A percentile compares a stretch with the other conserved stretches of the same genome.
These are phyloP conservation scores for Tolypocladium nubicola DNA, from an alignment of 2,329 filamentous ascomycete species.

Conservation along the genomic window DNA sequence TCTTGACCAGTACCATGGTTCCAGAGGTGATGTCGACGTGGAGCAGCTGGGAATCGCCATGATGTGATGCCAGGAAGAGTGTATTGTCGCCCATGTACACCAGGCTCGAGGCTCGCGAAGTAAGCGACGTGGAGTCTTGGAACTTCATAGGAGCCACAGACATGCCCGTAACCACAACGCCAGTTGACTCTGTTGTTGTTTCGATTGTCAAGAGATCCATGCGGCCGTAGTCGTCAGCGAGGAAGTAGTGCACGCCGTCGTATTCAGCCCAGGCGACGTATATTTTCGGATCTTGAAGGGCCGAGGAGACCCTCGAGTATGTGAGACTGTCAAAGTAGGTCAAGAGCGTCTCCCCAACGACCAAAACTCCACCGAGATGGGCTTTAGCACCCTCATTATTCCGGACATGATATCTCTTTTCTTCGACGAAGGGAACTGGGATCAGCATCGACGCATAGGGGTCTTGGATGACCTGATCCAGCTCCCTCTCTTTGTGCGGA, in stretches of 20 bases:
- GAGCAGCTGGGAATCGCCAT: constrained; percentile 83
- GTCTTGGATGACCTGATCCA: constrained; percentile 42
- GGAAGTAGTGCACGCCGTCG: constrained; percentile 70
- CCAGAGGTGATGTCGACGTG: constrained; percentile 34
- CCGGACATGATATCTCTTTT: constrained; percentile 50
- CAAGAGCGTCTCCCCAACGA: constrained; percentile 71
- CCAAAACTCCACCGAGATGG: constrained; percentile 59
- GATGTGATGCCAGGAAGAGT: constrained; percentile 83
- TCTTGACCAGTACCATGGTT: constrained; percentile 58
- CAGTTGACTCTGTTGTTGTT: constrained; percentile 51
- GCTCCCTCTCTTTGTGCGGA: constrained; percentile 41
- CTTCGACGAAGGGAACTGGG: constrained; percentile 46
- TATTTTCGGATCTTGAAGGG: constrained; percentile 64
- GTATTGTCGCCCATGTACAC: constrained; percentile 66
- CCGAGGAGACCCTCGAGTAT: constrained; percentile 52
- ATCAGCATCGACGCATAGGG: constrained; percentile 50
- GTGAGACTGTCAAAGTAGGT: constrained; percentile 76
- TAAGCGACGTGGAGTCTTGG: constrained; percentile 23
- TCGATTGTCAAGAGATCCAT: constrained; percentile 77
- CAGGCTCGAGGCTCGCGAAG: constrained; percentile 66
- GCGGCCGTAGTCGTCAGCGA: constrained; percentile 84
- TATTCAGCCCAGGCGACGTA: constrained; percentile 89
- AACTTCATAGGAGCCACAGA: constrained; percentile 42
- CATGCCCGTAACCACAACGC: constrained; percentile 61
- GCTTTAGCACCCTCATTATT: constrained; percentile 41